Conservation (phyloP, 148 eudicot species). For the Heliosperma pusillum region DNA sequence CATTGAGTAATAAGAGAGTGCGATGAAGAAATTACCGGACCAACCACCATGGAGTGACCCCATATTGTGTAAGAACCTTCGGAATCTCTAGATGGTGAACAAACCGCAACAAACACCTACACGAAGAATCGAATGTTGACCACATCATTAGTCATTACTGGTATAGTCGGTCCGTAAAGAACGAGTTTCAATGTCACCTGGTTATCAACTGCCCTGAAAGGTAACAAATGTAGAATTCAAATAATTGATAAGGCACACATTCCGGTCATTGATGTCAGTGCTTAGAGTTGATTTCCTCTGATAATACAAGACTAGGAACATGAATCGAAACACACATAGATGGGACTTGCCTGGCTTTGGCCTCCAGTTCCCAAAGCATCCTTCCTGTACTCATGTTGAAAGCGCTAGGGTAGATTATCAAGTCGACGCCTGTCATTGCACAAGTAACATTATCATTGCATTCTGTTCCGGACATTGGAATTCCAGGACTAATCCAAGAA, state of each 20-base stretch:
- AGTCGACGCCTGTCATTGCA: slow-evolving; percentile 21
- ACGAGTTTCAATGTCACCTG: slow-evolving; percentile 16
- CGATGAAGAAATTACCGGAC: slow-evolving; percentile 8
- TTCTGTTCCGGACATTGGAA: neutral
- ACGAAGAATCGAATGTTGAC: neutral
- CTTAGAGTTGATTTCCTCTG: too few relatives aligned
- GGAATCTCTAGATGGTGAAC: slow-evolving; percentile 29
- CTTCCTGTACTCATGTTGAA: slow-evolving; percentile 54
- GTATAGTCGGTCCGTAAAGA: neutral
- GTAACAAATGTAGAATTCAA: neutral
- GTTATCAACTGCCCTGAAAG: slow-evolving; percentile 30
- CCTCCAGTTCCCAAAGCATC: slow-evolving; percentile 47
- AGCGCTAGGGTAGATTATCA: slow-evolving; percentile 59
- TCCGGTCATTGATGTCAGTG: too few relatives aligned
- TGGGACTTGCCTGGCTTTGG: slow-evolving; percentile 51
- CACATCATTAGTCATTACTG: neutral
- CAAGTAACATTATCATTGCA: neutral
- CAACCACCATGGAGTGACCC: slow-evolving; percentile 32
- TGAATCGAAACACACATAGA: neutral
- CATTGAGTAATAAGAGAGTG: neutral
- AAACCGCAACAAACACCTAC: slow-evolving; percentile 29
- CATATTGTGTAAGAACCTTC: slow-evolving; percentile 27
- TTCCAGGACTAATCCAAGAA: neutral
- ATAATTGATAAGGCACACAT: neutral
- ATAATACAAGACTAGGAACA: too few relatives aligned